Base-by-base conservation (phyloP, 2,329 filamentous ascomycete genomes). In the Talaromyces verruculosus region DNA sequence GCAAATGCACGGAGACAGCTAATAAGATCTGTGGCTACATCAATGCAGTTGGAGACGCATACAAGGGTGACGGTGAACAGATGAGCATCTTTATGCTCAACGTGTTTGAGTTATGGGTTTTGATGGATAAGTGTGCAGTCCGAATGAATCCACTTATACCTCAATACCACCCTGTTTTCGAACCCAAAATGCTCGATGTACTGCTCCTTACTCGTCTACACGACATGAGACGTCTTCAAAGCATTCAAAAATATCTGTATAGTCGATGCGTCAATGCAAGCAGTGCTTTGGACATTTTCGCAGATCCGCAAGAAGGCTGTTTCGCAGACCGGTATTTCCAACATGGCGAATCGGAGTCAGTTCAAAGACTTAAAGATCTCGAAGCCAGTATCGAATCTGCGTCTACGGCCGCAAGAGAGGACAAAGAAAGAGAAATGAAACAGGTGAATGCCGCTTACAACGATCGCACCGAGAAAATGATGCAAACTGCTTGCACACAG, bases 31-130 rank as follows among this genome's bases (percentile, higher is more conserved):
- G 37, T 17, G 37, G 13, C 13, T 39, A 39, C 13, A 39, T 39
- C 37, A 39, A 39, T 39, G 61, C 68, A 1, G 76, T 80, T 2
- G 68, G 72, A 0, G 68, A 76, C 0, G 70, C 74, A 0, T 87
- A 85, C 67, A 69, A 79, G 0, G 66, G 70, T 4, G 80, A 84
- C 65, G 78, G 82, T 0, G 83, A 85, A 59, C 79, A 84, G 28
- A 83, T 81, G 68, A 87, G 86, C 33, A 66, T 75, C 0, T 80
- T 85, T 69, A 73, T 89, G 0, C 78, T 91, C 1, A 80, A 76
- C 7, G 51, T 87, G 0, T 82, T 90, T 71, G 83, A 86, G 60
- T 68, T 88, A 0, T 91, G 88, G 88, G 72, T 84, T 2, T 70
- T 72, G 1, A 81, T 89, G 72, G 89, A 91, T 67, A 69, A 76